phyloP scores from a whole-genome alignment of 306 rosid species.

The Bauhinia variegata region DNA sequence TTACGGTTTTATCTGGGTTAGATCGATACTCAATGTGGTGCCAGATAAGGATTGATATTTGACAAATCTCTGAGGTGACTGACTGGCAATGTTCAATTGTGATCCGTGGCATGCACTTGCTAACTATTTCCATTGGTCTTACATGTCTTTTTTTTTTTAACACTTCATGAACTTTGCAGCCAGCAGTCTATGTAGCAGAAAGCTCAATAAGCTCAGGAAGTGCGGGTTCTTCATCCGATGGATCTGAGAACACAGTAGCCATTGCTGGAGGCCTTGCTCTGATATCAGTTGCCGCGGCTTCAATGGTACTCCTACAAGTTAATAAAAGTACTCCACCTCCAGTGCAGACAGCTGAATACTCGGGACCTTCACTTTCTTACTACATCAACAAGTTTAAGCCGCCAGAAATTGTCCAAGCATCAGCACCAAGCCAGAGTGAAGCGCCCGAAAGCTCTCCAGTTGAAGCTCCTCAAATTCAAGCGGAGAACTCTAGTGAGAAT shows the following conservation, averaged over 20 bases:
- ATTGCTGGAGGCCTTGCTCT: conserved; percentile 64
- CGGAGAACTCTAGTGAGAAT: conserved; percentile 27
- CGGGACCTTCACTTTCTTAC: conserved; percentile 84
- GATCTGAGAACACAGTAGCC: conserved; percentile 76
- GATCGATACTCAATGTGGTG: too few relatives aligned
- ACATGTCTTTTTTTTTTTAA: too few relatives aligned
- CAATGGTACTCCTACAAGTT: conserved; percentile 73
- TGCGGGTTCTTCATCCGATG: conserved; percentile 76
- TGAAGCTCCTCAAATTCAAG: conserved; percentile 43
- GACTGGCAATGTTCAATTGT: not conserved
- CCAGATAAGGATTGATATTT: too few relatives aligned
- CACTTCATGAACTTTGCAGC: conserved; percentile 55
- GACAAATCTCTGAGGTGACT: too few relatives aligned
- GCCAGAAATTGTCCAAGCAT: conserved; percentile 52
- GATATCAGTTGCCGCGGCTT: conserved; percentile 70
- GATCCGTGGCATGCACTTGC: not conserved
- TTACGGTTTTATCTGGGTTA: too few relatives aligned
- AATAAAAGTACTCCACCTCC: conserved; percentile 60
- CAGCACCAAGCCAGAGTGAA: conserved; percentile 41
- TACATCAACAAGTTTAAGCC: conserved; percentile 79
- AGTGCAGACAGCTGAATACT: conserved; percentile 58
- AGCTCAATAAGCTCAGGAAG: conserved; percentile 87
- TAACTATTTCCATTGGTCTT: too few relatives aligned
- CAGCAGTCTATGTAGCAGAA: conserved; percentile 85
- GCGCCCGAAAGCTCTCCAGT: conserved; percentile 33